Evolutionary conservation across 2,329 filamentous ascomycete species (phyloP), one percentile per base, ranked within the genome.

Genomic region (Sporothrix curviconia): DNA sequence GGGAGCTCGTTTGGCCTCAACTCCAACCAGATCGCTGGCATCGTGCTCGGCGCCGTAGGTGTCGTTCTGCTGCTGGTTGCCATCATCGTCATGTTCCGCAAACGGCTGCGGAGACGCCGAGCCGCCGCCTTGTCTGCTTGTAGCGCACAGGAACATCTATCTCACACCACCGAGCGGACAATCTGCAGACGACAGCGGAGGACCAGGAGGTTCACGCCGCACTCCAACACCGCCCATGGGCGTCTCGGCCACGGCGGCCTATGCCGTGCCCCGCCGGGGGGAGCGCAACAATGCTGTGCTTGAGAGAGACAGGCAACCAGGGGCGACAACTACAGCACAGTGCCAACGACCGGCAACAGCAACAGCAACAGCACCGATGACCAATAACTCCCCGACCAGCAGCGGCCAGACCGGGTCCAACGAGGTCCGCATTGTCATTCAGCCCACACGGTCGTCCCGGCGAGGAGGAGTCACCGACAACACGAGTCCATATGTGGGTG

Each of bases 41-140:
- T 71, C 25, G 61, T 61, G 2, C 24, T 68, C 7, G 68, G 68
- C 42, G 54, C 61, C 12, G 55, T 68, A 25, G 55, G 65, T 8
- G 60, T 63, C 40, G 19, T 68, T n/a, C 19, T 67, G 15, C 39
- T 69, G 25, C 52, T 67, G n/a, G 37, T 66, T 3, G 47, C 66
- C 7, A 22, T 61, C 9, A 61, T 50, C 25, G 61, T 64, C 52
- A 53, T 67, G 8, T 24, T 69, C 25, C 63, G 66, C 4, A 62
- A 65, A 12, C 55, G 61, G 1, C 32, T 58, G 69, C 7, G 77
- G 71, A 71, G 74, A 78, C 2, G 80, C 69, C 14, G 15, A 6
- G 24, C 53, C 3, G 34, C 19, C 1, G 53, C 22, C 7, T 8
- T 36, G 42, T 30, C 42, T 4, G 22, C 36, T 3, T n/a, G 40